Conservation (phyloP, 768 basidiomycete genomes). For the Calvatia gigantea region DNA sequence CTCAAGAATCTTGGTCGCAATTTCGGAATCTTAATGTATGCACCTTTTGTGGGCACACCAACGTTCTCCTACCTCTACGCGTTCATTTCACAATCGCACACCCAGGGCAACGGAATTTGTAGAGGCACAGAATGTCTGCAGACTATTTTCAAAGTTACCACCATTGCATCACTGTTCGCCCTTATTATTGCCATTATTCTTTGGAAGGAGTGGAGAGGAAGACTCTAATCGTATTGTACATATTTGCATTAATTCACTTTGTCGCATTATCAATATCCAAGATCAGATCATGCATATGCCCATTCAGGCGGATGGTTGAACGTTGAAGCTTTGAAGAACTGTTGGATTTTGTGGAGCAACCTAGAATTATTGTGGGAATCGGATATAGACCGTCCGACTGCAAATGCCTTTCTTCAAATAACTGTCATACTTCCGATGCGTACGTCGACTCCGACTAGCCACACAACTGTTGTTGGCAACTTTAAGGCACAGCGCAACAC, state of each 20-base stretch:
- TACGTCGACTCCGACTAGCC: no score
- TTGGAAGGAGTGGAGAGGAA: conserved; percentile 63
- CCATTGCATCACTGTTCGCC: conserved; percentile 40
- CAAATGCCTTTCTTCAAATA: no score
- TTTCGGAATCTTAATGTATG: conserved; percentile 70
- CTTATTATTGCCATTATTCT: conserved; percentile 42
- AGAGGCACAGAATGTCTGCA: conserved; percentile 61
- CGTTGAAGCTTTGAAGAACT: no score
- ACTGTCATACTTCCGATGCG: no score
- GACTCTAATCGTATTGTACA: conserved; percentile 33
- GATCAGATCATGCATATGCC: no score
- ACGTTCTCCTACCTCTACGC: conserved; percentile 80
- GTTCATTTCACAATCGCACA: conserved; percentile 53
- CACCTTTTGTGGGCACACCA: conserved; percentile 73
- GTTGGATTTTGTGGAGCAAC: no score
- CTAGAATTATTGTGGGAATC: no score
- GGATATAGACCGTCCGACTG: no score
- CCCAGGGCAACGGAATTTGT: conserved; percentile 44
- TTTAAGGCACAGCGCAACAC: no score
- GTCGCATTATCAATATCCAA: not conserved
- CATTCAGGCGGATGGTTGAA: no score
- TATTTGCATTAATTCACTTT: not conserved
- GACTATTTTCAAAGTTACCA: conserved; percentile 57
- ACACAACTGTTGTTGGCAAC: no score
- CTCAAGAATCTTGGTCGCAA: conserved; percentile 67